phyloP scores from a whole-genome alignment of 805 yeast genomes.

The Sugiyamaella valdiviana region DNA sequence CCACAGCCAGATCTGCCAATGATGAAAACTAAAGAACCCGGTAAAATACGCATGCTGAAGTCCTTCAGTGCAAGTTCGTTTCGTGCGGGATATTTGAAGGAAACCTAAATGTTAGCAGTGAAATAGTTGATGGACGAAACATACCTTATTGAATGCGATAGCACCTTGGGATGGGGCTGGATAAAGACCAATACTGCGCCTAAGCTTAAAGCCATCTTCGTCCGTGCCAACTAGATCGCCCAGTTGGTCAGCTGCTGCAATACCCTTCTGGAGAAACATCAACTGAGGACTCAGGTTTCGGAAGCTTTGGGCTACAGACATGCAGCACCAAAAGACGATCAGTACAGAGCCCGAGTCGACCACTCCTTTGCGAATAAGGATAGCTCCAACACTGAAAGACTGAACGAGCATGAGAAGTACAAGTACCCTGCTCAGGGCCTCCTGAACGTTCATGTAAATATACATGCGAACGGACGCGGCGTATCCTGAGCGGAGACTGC shows the following conservation, averaged over 20 bases:
- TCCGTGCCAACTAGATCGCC: constrained; percentile 33
- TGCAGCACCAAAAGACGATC: constrained; percentile 77
- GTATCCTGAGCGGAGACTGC: constrained; percentile 31
- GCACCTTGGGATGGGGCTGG: constrained; percentile 32
- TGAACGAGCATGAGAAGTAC: constrained; percentile 76
- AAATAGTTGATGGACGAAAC: background rate
- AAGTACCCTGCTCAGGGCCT: constrained; percentile 50
- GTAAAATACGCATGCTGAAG: constrained; percentile 41
- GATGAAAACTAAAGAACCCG: constrained; percentile 50
- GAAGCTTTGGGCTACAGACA: constrained; percentile 60
- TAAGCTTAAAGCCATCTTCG: constrained; percentile 7
- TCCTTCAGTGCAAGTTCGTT: constrained; percentile 42
- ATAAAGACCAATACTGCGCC: constrained; percentile 23
- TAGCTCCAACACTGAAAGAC: constrained; percentile 87
- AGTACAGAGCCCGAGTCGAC: constrained; percentile 58
- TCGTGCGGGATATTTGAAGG: constrained; percentile 60
- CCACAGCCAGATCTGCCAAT: constrained; percentile 93
- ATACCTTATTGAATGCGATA: constrained; percentile 45
- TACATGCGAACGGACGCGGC: constrained; percentile 43
- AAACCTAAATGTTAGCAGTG: constrained; percentile 13
- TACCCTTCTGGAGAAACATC: constrained; percentile 62
- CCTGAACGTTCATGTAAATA: constrained; percentile 45
- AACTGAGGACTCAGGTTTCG: constrained; percentile 51
- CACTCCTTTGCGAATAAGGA: constrained; percentile 48
- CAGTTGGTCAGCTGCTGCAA: constrained; percentile 56